These are phyloP conservation scores for Tuber brumale DNA, from an alignment of 495 filamentous ascomycete genomes.

Conservation along the genomic window DNA sequence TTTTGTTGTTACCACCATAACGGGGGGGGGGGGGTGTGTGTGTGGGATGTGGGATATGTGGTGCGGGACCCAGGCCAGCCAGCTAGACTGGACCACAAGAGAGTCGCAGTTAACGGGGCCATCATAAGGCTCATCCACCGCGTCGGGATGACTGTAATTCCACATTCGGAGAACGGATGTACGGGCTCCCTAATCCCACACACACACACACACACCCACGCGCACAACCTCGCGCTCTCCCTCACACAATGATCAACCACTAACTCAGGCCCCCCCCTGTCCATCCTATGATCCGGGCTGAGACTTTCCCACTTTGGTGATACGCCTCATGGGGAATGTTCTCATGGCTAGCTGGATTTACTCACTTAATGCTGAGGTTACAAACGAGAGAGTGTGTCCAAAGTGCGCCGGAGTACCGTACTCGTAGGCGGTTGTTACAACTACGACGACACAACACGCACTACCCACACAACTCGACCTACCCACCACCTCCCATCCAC, in stretches of 20 bases:
- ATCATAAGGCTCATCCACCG: conserved; percentile 33
- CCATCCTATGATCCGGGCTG: conserved; percentile 5
- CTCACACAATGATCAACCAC: neutral
- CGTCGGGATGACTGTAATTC: conserved; percentile 38
- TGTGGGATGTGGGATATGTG: conserved; percentile 11
- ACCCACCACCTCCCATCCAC: neutral
- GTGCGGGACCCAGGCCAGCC: conserved; percentile 22
- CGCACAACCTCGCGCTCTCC: neutral
- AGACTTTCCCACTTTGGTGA: neutral
- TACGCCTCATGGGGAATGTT: neutral
- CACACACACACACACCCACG: conserved; percentile 16
- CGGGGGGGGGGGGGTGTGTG: neutral
- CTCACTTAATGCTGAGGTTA: neutral
- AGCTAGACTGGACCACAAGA: neutral
- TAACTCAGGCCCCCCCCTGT: neutral
- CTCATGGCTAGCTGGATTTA: neutral
- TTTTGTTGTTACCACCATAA: neutral
- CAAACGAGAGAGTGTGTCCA: neutral
- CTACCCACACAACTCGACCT: neutral
- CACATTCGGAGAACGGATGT: conserved; percentile 36
- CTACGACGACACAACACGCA: neutral
- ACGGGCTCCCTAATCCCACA: conserved; percentile 35
- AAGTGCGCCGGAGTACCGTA: neutral
- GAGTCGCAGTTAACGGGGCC: conserved; percentile 31
- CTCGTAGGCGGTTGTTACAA: neutral